Percentiles rank a stretch among this genome's conserved stretches.
Evolutionary conservation across 2,329 filamentous ascomycete species (phyloP).

Genomic region (Neocatenulostroma microsporum): DNA sequence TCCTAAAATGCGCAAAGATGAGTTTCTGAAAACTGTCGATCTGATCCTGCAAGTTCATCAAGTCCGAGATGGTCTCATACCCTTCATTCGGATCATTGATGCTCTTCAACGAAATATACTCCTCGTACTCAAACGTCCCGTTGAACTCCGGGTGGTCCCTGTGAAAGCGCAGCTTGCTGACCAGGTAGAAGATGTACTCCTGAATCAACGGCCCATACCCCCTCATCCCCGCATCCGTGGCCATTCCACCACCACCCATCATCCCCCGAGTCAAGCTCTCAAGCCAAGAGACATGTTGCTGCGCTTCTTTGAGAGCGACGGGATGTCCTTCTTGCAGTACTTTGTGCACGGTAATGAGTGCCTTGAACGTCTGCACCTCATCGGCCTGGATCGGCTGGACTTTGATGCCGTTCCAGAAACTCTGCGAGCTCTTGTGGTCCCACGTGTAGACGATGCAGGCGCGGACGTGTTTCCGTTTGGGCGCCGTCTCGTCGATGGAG

Average conservation of each 20-base stretch:
- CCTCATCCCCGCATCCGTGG: constrained; percentile 43
- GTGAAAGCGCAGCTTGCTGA: constrained; percentile 94
- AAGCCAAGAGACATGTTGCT: constrained; percentile 82
- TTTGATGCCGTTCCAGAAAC: constrained; percentile 98
- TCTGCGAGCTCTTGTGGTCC: constrained; percentile 92
- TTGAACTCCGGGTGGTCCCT: constrained; percentile 97
- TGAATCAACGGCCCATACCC: constrained; percentile 84
- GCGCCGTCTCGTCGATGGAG: constrained; percentile 52
- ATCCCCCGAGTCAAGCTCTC: constrained; percentile 83
- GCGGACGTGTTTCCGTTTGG: constrained; percentile 89
- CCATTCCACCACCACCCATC: constrained; percentile 68
- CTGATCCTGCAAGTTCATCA: constrained; percentile 95
- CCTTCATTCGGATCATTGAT: constrained; percentile 99
- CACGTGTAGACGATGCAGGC: constrained; percentile 98
- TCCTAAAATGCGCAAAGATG: constrained; percentile 93
- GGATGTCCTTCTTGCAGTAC: constrained; percentile 96
- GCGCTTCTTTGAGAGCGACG: constrained; percentile 75
- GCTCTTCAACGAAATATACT: constrained; percentile 94
- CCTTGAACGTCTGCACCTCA: constrained; percentile 98
- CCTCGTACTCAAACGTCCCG: constrained; percentile 97
- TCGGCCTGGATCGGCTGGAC: constrained; percentile 99
- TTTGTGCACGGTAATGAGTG: constrained; percentile 93
- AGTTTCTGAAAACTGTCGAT: constrained; percentile 98
- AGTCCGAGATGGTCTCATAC: constrained; percentile 88
- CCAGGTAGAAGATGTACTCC: constrained; percentile 93